Conservation (phyloP, 1,284 basidiomycete genomes). For the Ustilago curta region DNA sequence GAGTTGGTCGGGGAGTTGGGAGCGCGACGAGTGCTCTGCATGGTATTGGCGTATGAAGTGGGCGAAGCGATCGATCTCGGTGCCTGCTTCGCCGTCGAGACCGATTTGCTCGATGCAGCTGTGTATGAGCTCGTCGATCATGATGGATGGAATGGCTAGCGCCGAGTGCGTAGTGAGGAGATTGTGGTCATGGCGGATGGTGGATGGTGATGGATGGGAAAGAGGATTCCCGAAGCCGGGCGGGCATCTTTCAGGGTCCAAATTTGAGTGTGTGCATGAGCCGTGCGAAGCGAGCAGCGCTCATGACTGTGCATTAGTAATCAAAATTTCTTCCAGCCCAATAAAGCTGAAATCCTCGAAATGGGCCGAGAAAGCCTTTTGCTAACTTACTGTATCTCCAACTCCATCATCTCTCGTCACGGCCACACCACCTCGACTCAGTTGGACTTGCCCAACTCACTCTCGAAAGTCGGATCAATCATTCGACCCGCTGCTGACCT, state of each 20-base stretch:
- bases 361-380: neutral
- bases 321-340: neutral
- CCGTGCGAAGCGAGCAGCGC: neutral
- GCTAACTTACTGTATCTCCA: too few species aligned
- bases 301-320: conserved; percentile 21
- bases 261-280: neutral
- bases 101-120: conserved; percentile 81
- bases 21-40: conserved; percentile 67
- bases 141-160: conserved; percentile 11
- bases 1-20: conserved; percentile 72
- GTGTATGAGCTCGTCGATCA: conserved; percentile 81
- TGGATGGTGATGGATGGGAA: conserved; percentile 2
- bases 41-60: conserved; percentile 79
- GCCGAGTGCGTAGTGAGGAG: neutral
- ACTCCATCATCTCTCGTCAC: conserved; percentile 1
- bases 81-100: conserved; percentile 85
- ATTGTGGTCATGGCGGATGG: neutral
- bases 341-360: neutral
- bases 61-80: conserved; percentile 76
- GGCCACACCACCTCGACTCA: neutral
- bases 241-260: conserved; percentile 14
- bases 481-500: neutral
- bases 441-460: neutral
- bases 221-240: neutral
- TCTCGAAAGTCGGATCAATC: neutral